Evolutionary conservation across 257 asterid species (phyloP).

Genomic region (Voacanga thouarsii): DNA sequence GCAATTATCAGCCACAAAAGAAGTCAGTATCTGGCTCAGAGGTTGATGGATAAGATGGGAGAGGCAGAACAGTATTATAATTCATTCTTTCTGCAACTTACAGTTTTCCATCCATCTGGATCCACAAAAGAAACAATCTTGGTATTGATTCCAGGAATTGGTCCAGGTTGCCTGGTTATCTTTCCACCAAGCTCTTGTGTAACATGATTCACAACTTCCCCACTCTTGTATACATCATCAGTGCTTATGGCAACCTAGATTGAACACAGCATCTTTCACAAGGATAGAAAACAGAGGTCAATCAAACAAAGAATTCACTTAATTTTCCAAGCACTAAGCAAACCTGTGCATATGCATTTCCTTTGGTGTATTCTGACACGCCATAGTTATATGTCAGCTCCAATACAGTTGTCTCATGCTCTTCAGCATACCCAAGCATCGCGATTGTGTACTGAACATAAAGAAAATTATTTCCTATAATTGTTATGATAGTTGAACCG

Average conservation of each 20-base stretch:
- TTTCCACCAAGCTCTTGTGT: slow-evolving; percentile 91
- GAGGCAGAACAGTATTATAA: background rate
- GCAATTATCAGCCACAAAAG: background rate
- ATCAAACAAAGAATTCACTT: background rate
- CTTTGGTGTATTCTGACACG: slow-evolving; percentile 89
- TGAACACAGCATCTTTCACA: background rate
- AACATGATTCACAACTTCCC: slow-evolving; percentile 71
- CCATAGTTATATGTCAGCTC: slow-evolving; percentile 97
- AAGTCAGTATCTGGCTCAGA: background rate
- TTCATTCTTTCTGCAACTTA: slow-evolving; percentile 33
- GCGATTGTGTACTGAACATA: slow-evolving; percentile 80
- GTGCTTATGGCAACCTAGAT: slow-evolving; percentile 80
- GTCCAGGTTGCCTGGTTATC: slow-evolving; percentile 85
- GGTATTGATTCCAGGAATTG: slow-evolving; percentile 86
- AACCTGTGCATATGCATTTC: slow-evolving; percentile 99
- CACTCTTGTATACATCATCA: slow-evolving; percentile 89
- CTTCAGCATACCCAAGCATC: slow-evolving; percentile 95
- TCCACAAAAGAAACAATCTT: slow-evolving; percentile 85
- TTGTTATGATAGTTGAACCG: background rate
- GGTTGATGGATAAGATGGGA: background rate
- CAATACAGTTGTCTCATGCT: slow-evolving; percentile 70
- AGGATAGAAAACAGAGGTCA: background rate
- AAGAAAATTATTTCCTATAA: background rate
- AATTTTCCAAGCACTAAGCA: slow-evolving; percentile 5
- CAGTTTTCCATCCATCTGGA: slow-evolving; percentile 99